These are phyloP conservation scores for Solanum rostratum DNA, from an alignment of 257 asterid species.

Conservation along the genomic window DNA sequence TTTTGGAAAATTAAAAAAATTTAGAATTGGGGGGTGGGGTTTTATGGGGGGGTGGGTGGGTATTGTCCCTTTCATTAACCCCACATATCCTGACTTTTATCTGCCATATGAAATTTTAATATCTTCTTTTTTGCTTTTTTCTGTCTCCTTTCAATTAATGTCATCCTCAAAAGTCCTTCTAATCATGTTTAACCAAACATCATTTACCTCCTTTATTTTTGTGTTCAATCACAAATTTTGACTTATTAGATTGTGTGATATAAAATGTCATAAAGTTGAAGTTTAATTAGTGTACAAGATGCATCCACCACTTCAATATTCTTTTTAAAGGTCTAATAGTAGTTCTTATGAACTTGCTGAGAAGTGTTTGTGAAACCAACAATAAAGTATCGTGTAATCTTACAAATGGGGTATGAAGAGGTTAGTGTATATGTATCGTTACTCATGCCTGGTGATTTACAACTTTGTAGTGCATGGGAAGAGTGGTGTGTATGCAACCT, in stretches of 20 bases:
- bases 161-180: background rate
- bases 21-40: background rate
- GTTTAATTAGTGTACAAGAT: background rate
- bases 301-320: background rate
- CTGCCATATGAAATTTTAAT: background rate
- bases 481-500: background rate
- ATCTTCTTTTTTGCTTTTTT: background rate
- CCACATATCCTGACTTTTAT: slow-evolving; percentile 7
- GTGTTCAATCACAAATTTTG: background rate
- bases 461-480: too few species aligned
- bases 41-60: background rate
- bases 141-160: background rate
- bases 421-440: too few species aligned
- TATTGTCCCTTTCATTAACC: slow-evolving; percentile 10
- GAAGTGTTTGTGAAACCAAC: too few species aligned
- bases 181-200: background rate
- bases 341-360: background rate
- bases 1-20: background rate
- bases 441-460: too few species aligned
- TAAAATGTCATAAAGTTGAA: background rate
- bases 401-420: too few species aligned
- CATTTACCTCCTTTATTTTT: background rate
- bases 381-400: too few species aligned
- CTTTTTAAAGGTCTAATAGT: background rate
- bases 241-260: background rate